Percentiles rank a stretch among this genome's conserved stretches.
Evolutionary conservation across 768 basidiomycete species (phyloP).

Genomic region (Cantharellus cinnabarinus): DNA sequence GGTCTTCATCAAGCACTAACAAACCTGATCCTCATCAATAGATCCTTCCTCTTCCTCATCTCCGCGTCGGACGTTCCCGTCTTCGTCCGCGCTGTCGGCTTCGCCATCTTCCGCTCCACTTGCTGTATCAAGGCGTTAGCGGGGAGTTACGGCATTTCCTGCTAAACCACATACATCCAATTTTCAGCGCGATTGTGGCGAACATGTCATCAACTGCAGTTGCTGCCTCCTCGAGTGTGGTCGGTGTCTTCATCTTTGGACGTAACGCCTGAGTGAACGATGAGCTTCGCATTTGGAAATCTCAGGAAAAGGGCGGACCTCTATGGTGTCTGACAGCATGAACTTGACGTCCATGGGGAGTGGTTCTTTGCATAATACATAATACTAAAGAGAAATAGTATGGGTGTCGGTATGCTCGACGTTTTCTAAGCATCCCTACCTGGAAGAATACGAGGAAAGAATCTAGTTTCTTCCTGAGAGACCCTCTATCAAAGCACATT

Average conservation of each 20-base stretch:
- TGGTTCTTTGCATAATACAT: constrained; percentile 70
- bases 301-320: constrained; percentile 26
- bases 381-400: constrained; percentile 27
- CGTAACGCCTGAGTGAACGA: constrained; percentile 43
- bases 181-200: constrained; percentile 38
- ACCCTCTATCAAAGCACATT: constrained; percentile 91
- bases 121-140: constrained; percentile 26
- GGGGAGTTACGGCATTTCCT: neutral
- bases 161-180: constrained; percentile 12
- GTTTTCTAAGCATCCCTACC: constrained; percentile 24
- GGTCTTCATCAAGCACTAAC: neutral
- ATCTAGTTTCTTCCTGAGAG: constrained; percentile 82
- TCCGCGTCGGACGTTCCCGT: constrained; percentile 11
- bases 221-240: constrained; percentile 72
- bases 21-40: constrained; percentile 9
- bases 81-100: constrained; percentile 34
- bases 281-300: constrained; percentile 3
- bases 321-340: constrained; percentile 86
- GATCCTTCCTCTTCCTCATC: constrained; percentile 10
- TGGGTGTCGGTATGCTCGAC: constrained; percentile 15
- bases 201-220: constrained; percentile 81
- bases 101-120: constrained; percentile 26
- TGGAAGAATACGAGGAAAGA: constrained; percentile 87
- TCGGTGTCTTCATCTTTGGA: constrained; percentile 51
- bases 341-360: constrained; percentile 98